These are phyloP conservation scores for Dendrothele bispora DNA, from an alignment of 768 basidiomycete genomes.

Conservation along the genomic window DNA sequence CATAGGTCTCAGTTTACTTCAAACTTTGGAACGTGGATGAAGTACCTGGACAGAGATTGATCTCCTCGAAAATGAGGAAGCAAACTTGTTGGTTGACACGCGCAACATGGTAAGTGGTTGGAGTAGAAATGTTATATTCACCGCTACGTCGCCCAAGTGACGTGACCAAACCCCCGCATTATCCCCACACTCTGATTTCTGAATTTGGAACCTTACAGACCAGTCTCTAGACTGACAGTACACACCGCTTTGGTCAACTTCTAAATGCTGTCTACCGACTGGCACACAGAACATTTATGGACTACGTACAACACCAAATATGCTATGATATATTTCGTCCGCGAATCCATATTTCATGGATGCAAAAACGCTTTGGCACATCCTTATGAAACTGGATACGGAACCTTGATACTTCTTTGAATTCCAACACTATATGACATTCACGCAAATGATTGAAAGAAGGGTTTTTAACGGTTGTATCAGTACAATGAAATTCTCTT, in stretches of 20 bases:
- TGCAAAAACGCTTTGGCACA: conserved; percentile 30
- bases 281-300: neutral
- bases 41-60: conserved; percentile 65
- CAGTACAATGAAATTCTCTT: neutral
- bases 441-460: conserved; percentile 17
- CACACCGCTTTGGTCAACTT: too few species aligned
- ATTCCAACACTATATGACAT: conserved; percentile 16
- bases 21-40: conserved; percentile 12
- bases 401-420: conserved; percentile 21
- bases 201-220: too few species aligned
- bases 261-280: conserved; percentile 11
- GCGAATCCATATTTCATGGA: conserved; percentile 41
- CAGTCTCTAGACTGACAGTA: too few species aligned
- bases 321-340: neutral
- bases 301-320: neutral
- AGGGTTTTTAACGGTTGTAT: too few species aligned
- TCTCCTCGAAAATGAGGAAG: conserved; percentile 35
- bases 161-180: too few species aligned
- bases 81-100: conserved; percentile 21
- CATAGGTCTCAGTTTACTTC: conserved; percentile 23
- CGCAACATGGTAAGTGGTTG: conserved; percentile 19
- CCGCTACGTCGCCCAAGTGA: neutral
- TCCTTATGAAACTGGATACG: conserved; percentile 24
- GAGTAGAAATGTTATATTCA: conserved; percentile 10
- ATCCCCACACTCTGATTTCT: too few species aligned